Conservation (phyloP, 1,284 basidiomycete genomes). For the Ganoderma sp. region DNA sequence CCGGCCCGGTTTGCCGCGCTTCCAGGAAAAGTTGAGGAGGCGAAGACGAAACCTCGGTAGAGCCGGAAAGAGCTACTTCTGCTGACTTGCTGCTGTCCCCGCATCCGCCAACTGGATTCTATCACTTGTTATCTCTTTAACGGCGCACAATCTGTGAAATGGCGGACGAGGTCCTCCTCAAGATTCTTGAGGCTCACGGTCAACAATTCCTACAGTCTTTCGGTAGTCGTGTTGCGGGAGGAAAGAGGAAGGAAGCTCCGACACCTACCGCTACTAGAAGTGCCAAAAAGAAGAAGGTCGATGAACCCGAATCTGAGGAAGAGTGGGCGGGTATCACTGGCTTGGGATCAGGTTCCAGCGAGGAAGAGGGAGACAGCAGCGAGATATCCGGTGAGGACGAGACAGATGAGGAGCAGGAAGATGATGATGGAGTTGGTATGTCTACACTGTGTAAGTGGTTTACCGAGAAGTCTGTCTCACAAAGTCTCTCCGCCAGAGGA, state of each 20-base stretch:
- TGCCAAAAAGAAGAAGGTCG: constrained; percentile 24
- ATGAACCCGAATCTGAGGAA: constrained; percentile 33
- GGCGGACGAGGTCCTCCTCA: constrained; percentile 50
- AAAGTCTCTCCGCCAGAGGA: constrained; percentile 12
- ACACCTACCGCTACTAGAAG: constrained; percentile 40
- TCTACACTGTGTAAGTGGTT: constrained; percentile 1
- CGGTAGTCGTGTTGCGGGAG: constrained; percentile 37
- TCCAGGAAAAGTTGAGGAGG: not conserved
- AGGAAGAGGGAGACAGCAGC: constrained; percentile 29
- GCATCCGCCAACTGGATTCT: not conserved
- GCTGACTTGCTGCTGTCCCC: not conserved
- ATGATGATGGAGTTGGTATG: constrained; percentile 33
- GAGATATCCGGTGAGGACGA: constrained; percentile 17
- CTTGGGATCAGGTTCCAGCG: constrained; percentile 17
- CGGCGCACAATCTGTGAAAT: constrained; percentile 22
- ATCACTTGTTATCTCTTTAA: not conserved
- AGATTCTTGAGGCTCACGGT: constrained; percentile 67
- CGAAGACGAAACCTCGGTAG: too few relatives aligned
- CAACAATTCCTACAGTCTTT: constrained; percentile 67
- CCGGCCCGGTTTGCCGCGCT: not conserved
- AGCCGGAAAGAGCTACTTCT: not conserved
- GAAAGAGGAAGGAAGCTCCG: constrained; percentile 35
- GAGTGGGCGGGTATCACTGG: constrained; percentile 47
- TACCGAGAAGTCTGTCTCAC: not conserved
- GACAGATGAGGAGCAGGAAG: constrained; percentile 32